phyloP scores from a whole-genome alignment of 2,329 filamentous ascomycete genomes.

The Chrysoporthe puriensis region DNA sequence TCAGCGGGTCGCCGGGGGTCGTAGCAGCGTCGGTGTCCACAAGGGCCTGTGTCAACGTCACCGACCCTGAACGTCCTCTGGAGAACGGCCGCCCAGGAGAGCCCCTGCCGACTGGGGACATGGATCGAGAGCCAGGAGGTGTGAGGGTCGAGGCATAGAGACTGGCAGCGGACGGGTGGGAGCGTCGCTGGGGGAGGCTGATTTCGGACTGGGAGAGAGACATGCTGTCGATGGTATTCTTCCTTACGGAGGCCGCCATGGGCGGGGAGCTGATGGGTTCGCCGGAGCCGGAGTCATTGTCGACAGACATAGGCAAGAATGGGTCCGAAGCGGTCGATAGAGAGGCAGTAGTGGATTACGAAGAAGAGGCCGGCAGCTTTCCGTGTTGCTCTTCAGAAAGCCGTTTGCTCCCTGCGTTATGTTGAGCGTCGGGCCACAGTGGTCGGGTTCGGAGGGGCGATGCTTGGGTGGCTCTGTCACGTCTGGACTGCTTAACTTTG shows the following conservation, averaged over 20 bases:
- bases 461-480: not conserved
- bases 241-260: slow-evolving; percentile 62
- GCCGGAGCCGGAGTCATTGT: slow-evolving; percentile 27
- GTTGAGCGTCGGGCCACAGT: slow-evolving; percentile 4
- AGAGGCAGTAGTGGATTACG: not conserved
- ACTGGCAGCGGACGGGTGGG: slow-evolving; percentile 63
- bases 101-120: slow-evolving; percentile 66
- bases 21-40: slow-evolving; percentile 48
- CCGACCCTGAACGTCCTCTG: slow-evolving; percentile 60
- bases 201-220: slow-evolving; percentile 54
- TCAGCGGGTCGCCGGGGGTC: slow-evolving; percentile 58
- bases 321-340: not conserved
- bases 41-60: slow-evolving; percentile 47
- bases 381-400: slow-evolving; percentile 4
- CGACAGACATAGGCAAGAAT: slow-evolving; percentile 28
- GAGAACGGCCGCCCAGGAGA: slow-evolving; percentile 61
- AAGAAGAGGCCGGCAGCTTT: not conserved
- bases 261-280: slow-evolving; percentile 54
- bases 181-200: slow-evolving; percentile 56
- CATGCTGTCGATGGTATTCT: slow-evolving; percentile 56
- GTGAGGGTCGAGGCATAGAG: slow-evolving; percentile 68
- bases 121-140: slow-evolving; percentile 69
- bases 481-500: not conserved
- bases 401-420: slow-evolving; percentile 4
- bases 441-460: slow-evolving; percentile 4